phyloP scores from a whole-genome alignment of 2,329 filamentous ascomycete genomes.

The Westerdykella aurantiaca region DNA sequence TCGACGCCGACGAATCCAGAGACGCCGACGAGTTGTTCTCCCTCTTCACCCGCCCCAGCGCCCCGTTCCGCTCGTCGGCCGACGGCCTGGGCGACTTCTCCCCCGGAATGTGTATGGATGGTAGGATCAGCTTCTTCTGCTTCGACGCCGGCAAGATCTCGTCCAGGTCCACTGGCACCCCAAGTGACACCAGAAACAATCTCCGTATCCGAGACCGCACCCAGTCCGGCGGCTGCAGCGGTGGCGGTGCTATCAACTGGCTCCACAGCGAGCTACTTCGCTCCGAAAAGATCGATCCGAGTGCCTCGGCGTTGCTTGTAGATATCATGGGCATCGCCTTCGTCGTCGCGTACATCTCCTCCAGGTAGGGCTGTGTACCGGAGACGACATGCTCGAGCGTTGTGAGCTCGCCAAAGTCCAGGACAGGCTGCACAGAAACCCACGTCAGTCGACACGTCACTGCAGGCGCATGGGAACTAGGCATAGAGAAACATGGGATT shows the following conservation, averaged over 20 bases:
- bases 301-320: conserved; percentile 20
- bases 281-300: conserved; percentile 57
- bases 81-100: conserved; percentile 35
- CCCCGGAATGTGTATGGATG: conserved; percentile 56
- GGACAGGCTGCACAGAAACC: conserved; percentile 52
- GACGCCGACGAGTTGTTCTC: conserved; percentile 37
- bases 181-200: conserved; percentile 90
- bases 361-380: conserved; percentile 61
- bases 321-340: conserved; percentile 42
- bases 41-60: conserved; percentile 35
- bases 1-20: conserved; percentile 34
- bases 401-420: conserved; percentile 60
- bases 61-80: conserved; percentile 35
- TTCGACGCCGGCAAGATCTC: conserved; percentile 96
- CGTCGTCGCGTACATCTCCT: conserved; percentile 50
- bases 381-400: conserved; percentile 54
- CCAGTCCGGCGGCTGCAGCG: conserved; percentile 94
- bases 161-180: conserved; percentile 92
- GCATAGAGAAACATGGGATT: conserved; percentile 15
- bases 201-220: conserved; percentile 91
- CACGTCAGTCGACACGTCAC: conserved; percentile 29
- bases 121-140: conserved; percentile 93
- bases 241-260: conserved; percentile 89
- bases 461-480: conserved; percentile 6
- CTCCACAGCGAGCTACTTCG: conserved; percentile 91